A percentile compares a stretch with the other conserved stretches of the same genome.
Evolutionary conservation across 2,329 filamentous ascomycete species (phyloP).

Genomic region (Pestalotiopsis sp.): DNA sequence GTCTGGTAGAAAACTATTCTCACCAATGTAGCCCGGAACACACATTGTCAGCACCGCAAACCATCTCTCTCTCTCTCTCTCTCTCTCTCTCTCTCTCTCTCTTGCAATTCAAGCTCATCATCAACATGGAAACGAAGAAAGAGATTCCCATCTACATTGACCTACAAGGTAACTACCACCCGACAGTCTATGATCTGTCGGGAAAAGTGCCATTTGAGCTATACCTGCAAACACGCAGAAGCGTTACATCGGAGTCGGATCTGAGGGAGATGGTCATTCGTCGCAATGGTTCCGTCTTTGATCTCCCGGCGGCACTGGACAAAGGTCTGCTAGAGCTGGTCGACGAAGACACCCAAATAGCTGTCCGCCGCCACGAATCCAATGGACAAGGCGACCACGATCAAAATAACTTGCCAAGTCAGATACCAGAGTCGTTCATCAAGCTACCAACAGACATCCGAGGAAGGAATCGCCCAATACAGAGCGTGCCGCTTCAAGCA

Average conservation of each 20-base stretch:
- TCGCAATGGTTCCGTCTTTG: not conserved
- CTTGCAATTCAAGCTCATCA: not conserved
- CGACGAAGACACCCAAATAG: not conserved
- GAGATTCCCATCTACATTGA: not conserved
- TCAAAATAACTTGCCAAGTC: not conserved
- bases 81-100: not conserved
- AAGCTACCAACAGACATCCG: not conserved
- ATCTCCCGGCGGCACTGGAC: constrained; percentile 3
- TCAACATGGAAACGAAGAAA: not conserved
- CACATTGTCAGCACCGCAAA: not conserved
- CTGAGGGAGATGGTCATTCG: not conserved
- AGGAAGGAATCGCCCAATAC: not conserved
- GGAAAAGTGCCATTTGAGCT: not conserved
- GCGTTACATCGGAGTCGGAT: not conserved
- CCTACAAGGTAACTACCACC: not conserved
- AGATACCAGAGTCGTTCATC: not conserved
- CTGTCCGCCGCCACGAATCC: not conserved
- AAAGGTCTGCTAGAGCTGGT: constrained; percentile 7
- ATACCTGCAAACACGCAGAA: not conserved
- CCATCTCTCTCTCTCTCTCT: not conserved
- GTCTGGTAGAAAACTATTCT: not conserved
- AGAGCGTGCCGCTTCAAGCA: constrained; percentile 1
- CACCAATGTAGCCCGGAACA: not conserved
- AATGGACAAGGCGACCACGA: not conserved
- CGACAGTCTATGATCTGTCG: constrained; percentile 1